Percentiles rank a stretch among this genome's conserved stretches.
Conservation (phyloP, 2,329 filamentous ascomycete species). For the Ophiosphaerella narmari region DNA sequence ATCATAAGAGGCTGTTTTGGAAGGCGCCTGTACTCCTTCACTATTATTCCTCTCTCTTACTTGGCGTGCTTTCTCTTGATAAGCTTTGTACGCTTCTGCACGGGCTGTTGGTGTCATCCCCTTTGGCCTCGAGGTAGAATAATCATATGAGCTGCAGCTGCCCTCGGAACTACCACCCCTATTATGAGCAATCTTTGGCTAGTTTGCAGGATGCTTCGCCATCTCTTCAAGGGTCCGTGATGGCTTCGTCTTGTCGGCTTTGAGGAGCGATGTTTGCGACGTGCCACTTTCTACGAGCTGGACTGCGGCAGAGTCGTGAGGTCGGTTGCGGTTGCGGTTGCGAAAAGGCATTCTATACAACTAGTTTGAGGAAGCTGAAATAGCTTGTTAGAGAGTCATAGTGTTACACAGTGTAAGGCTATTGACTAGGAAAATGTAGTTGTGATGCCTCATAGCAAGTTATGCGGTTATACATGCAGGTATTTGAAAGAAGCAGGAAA, state of each 20-base stretch:
- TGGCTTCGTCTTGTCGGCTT: constrained; percentile 11
- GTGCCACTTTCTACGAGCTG: not conserved
- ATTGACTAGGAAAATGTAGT: not conserved
- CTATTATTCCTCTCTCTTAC: constrained; percentile 29
- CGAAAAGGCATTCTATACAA: constrained; percentile 8
- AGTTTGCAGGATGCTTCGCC: not conserved
- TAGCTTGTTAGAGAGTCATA: too few species aligned
- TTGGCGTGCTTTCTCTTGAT: constrained; percentile 32
- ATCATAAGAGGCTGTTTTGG: constrained; percentile 33
- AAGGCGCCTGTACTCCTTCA: constrained; percentile 28
- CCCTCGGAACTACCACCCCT: constrained; percentile 2
- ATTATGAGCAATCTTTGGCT: not conserved
- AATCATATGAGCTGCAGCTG: not conserved
- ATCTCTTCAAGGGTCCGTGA: constrained; percentile 18
- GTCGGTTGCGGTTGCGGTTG: constrained; percentile 5
- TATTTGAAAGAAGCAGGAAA: not conserved
- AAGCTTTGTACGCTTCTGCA: constrained; percentile 34
- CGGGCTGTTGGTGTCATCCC: constrained; percentile 23
- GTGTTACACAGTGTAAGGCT: too few species aligned
- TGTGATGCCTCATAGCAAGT: not conserved
- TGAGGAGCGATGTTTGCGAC: constrained; percentile 1
- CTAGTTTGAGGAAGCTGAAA: not conserved
- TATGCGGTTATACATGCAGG: not conserved
- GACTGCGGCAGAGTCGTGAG: constrained; percentile 6
- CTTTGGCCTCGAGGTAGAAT: constrained; percentile 18